phyloP scores from a whole-genome alignment of 768 basidiomycete genomes.

The Pleurotus cornucopiae region DNA sequence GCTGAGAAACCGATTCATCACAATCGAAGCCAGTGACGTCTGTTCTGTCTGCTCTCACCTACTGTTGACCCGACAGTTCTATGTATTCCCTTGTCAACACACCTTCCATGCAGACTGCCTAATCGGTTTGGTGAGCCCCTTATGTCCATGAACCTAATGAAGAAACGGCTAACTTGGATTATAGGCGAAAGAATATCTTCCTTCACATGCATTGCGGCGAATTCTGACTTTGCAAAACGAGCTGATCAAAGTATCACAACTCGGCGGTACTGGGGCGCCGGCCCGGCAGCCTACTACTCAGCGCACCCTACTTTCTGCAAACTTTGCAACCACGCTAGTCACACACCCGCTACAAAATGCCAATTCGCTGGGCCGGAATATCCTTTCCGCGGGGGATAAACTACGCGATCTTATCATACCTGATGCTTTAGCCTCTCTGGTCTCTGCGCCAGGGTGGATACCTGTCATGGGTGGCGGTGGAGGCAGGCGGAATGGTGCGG shows the following conservation, averaged over 20 bases:
- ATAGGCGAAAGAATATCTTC: slow-evolving; percentile 90
- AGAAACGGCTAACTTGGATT: too few relatives aligned
- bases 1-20: slow-evolving; percentile 86
- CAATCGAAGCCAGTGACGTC: slow-evolving; percentile 81
- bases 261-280: slow-evolving; percentile 16
- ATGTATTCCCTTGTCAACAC: slow-evolving; percentile 98
- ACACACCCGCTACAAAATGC: slow-evolving; percentile 57
- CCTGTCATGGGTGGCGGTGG: slow-evolving; percentile 55
- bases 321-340: slow-evolving; percentile 44
- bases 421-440: slow-evolving; percentile 83
- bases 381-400: slow-evolving; percentile 86
- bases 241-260: slow-evolving; percentile 53
- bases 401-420: slow-evolving; percentile 91
- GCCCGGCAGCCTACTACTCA: slow-evolving; percentile 45
- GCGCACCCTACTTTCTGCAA: slow-evolving; percentile 71
- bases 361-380: slow-evolving; percentile 68
- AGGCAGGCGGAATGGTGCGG: slow-evolving; percentile 42
- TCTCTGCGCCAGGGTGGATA: slow-evolving; percentile 77
- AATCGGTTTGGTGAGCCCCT: slow-evolving; percentile 76
- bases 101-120: slow-evolving; percentile 97
- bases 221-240: slow-evolving; percentile 85
- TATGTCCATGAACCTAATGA: neutral
- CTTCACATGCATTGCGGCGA: slow-evolving; percentile 74
- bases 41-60: slow-evolving; percentile 78
- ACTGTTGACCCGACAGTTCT: slow-evolving; percentile 88